phyloP scores from a whole-genome alignment of 495 filamentous ascomycete genomes.

The Pyrenopolyporus hunteri region DNA sequence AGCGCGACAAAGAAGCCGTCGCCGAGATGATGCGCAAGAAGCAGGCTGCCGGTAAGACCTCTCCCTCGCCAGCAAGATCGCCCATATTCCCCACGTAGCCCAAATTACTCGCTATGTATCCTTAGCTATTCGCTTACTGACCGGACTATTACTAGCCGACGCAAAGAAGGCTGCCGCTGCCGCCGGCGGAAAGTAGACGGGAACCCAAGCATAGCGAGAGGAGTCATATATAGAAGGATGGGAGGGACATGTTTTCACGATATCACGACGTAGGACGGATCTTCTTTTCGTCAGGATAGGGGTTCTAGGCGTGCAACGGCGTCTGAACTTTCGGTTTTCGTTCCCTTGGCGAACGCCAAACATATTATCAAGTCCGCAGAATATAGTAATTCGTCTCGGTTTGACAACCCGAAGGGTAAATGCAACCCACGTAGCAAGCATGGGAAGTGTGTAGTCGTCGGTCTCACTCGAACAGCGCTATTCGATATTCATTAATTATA shows the following conservation, averaged over 20 bases:
- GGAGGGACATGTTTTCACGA: constrained; percentile 8
- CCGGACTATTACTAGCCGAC: constrained; percentile 47
- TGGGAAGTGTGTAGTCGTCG: no score
- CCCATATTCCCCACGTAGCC: no score
- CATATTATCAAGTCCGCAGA: no score
- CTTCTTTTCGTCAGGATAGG: constrained; percentile 13
- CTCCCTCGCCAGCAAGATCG: neutral
- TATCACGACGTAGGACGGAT: constrained; percentile 33
- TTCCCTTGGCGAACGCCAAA: constrained; percentile 20
- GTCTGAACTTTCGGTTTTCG: constrained; percentile 26
- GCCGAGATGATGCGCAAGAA: constrained; percentile 90
- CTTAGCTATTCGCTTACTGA: constrained; percentile 1
- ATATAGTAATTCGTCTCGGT: neutral
- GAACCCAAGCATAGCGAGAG: neutral
- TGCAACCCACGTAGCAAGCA: no score
- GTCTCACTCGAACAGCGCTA: no score
- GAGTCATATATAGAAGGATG: neutral
- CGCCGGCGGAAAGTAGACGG: constrained; percentile 36
- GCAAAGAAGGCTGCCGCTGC: constrained; percentile 52
- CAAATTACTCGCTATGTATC: neutral
- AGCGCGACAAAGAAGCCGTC: constrained; percentile 73
- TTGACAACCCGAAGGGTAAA: no score
- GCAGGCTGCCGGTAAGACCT: constrained; percentile 74
- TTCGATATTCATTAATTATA: no score
- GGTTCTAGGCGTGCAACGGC: constrained; percentile 32